A percentile compares a stretch with the other conserved stretches of the same genome.
Conservation (phyloP, 2,329 filamentous ascomycete genomes). For the Emmonsiellopsis sp. region DNA sequence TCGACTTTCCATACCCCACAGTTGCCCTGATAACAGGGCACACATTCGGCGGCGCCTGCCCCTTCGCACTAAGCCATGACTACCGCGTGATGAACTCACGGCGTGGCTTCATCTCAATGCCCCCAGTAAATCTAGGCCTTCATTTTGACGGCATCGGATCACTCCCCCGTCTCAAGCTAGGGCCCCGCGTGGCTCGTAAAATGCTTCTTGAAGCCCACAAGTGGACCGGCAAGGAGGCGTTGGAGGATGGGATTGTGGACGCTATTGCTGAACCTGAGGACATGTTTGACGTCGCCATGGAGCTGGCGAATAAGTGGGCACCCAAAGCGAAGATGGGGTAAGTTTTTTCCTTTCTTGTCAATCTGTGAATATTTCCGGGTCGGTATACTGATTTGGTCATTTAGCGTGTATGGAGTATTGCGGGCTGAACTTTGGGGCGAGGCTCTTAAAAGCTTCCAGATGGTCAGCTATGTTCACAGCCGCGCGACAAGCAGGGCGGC, state of each 20-base stretch:
- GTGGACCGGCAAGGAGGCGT: slow-evolving; percentile 44
- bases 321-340: slow-evolving; percentile 25
- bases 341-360: not conserved
- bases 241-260: slow-evolving; percentile 46
- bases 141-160: slow-evolving; percentile 48
- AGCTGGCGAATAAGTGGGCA: slow-evolving; percentile 35
- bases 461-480: slow-evolving; percentile 47
- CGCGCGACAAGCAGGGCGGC: slow-evolving; percentile 32
- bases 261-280: slow-evolving; percentile 38
- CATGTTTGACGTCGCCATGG: slow-evolving; percentile 40
- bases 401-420: slow-evolving; percentile 40
- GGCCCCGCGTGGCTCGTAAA: slow-evolving; percentile 42
- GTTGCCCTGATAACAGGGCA: slow-evolving; percentile 40
- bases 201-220: slow-evolving; percentile 48
- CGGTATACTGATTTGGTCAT: not conserved
- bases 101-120: slow-evolving; percentile 42
- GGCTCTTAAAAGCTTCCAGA: slow-evolving; percentile 40
- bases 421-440: slow-evolving; percentile 46
- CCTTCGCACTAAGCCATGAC: slow-evolving; percentile 39
- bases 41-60: slow-evolving; percentile 41
- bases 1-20: slow-evolving; percentile 42
- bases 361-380: not conserved
- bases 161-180: slow-evolving; percentile 43
- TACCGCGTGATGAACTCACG: slow-evolving; percentile 40
- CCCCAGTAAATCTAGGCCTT: slow-evolving; percentile 45